These are phyloP conservation scores for Funneliformis caledonium DNA, from an alignment of 371 early-diverging fungal species.

Conservation along the genomic window DNA sequence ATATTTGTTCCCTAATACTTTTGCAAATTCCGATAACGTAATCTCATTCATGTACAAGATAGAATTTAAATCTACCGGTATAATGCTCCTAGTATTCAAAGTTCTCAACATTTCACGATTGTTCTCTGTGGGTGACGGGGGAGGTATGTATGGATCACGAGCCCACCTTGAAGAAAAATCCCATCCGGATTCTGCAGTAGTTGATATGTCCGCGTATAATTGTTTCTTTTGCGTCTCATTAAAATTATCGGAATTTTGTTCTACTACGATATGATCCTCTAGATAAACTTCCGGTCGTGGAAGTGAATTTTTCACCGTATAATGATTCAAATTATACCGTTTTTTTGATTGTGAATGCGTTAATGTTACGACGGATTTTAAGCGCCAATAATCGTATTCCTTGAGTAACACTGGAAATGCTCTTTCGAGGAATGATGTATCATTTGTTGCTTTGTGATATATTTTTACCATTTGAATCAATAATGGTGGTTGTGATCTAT, in stretches of 20 bases:
- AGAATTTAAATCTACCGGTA: constrained; percentile 90
- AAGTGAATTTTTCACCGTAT: constrained; percentile 55
- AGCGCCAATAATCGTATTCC: constrained; percentile 75
- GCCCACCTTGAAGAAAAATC: constrained; percentile 83
- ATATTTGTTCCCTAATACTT: not conserved
- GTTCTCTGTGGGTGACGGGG: not conserved
- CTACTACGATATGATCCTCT: constrained; percentile 68
- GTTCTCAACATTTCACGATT: constrained; percentile 49
- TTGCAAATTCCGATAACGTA: constrained; percentile 60
- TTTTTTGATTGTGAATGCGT: constrained; percentile 10
- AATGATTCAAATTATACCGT: constrained; percentile 56
- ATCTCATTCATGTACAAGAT: constrained; percentile 76
- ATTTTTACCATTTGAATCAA: constrained; percentile 71
- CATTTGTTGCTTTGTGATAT: constrained; percentile 62
- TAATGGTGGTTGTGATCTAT: constrained; percentile 89
- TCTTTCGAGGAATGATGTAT: constrained; percentile 52
- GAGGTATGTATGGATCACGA: not conserved
- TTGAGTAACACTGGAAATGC: constrained; percentile 63
- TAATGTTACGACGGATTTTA: constrained; percentile 58
- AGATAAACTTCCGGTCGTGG: constrained; percentile 85
- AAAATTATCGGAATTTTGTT: constrained; percentile 46
- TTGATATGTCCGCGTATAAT: constrained; percentile 73
- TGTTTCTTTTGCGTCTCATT: constrained; percentile 44
- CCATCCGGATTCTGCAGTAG: constrained; percentile 92
- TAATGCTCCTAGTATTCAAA: constrained; percentile 64